These are phyloP conservation scores for Mycena venus DNA, from an alignment of 768 basidiomycete species.

Conservation along the genomic window DNA sequence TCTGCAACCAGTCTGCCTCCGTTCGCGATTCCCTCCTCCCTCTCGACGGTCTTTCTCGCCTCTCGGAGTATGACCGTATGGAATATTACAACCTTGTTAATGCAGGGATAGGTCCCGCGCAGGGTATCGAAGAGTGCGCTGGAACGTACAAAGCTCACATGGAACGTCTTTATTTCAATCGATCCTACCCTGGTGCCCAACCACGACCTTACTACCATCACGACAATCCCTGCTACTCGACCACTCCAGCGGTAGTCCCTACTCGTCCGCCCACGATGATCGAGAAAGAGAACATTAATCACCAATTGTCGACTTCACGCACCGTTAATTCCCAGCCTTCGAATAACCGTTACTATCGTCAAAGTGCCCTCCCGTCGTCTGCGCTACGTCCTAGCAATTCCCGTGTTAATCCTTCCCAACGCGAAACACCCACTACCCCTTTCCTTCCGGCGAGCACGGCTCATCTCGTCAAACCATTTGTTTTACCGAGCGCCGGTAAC, in stretches of 20 bases:
- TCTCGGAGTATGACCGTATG: slow-evolving; percentile 26
- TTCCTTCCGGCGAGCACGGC: neutral
- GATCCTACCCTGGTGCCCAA: neutral
- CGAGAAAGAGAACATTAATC: slow-evolving; percentile 29
- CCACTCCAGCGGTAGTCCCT: neutral
- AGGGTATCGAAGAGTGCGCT: slow-evolving; percentile 19
- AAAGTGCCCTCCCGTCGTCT: neutral
- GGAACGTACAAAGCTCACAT: slow-evolving; percentile 30
- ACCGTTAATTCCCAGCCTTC: neutral
- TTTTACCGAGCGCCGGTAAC: neutral
- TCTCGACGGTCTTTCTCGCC: slow-evolving; percentile 13
- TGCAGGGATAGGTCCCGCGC: slow-evolving; percentile 12
- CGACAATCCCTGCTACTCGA: neutral
- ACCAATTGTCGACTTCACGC: neutral
- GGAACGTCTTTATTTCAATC: slow-evolving; percentile 23
- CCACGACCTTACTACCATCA: neutral
- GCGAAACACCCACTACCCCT: neutral
- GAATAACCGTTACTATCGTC: slow-evolving; percentile 13
- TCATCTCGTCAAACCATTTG: neutral
- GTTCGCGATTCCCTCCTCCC: slow-evolving; percentile 9
- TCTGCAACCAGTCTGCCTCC: neutral
- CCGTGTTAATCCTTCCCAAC: neutral
- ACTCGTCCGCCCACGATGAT: slow-evolving; percentile 2
- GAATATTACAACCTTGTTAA: slow-evolving; percentile 30
- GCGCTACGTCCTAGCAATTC: neutral